phyloP scores from a whole-genome alignment of 2,329 filamentous ascomycete genomes.

The Achaetomium macrosporum region DNA sequence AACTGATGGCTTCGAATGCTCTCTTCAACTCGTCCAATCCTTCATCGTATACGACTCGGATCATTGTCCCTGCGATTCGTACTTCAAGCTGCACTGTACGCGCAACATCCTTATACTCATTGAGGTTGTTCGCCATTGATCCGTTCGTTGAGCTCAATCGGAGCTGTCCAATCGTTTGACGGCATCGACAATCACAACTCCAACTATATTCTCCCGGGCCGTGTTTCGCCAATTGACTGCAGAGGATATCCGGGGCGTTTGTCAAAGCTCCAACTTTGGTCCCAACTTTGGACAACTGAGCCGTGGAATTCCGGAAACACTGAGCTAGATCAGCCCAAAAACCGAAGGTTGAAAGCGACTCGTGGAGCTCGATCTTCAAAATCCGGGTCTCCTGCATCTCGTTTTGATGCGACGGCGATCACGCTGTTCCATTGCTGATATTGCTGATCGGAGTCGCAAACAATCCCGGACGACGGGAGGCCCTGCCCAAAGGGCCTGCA shows the following conservation, averaged over 20 bases:
- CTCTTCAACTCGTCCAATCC: constrained; percentile 1
- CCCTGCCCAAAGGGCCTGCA: constrained; percentile 8
- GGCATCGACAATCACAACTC: constrained; percentile 1
- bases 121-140: neutral
- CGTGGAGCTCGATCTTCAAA: constrained; percentile 17
- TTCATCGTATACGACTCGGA: neutral
- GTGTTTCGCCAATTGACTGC: constrained; percentile 14
- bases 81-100: neutral
- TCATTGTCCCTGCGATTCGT: neutral
- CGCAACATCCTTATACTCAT: neutral
- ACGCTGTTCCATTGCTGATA: constrained; percentile 18
- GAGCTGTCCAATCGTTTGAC: constrained; percentile 1
- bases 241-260: neutral
- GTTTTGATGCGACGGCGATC: constrained; percentile 20
- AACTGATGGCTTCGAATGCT: neutral
- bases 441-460: constrained; percentile 12
- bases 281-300: neutral
- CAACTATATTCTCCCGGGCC: constrained; percentile 14
- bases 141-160: neutral
- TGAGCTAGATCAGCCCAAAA: constrained; percentile 23
- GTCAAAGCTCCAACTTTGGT: neutral
- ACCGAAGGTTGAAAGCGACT: constrained; percentile 16
- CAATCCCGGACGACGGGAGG: constrained; percentile 12
- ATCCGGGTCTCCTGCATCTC: constrained; percentile 19
- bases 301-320: neutral